phyloP scores from a whole-genome alignment of 2,329 filamentous ascomycete species.

The Chrysoporthe puriensis region DNA sequence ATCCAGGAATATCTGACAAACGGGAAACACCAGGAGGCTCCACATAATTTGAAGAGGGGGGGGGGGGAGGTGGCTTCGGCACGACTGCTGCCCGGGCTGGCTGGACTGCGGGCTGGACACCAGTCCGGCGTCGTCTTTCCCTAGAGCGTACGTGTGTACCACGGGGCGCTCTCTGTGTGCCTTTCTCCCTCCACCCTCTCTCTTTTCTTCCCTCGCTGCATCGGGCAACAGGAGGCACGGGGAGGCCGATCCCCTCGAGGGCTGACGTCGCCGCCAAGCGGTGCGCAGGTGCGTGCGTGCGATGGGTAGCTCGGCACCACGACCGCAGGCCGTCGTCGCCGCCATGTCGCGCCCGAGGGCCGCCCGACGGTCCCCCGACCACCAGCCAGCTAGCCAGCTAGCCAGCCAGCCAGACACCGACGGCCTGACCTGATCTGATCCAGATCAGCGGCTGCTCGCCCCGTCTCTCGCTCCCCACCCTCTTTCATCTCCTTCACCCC shows the following conservation, averaged over 20 bases:
- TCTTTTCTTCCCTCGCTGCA: not conserved
- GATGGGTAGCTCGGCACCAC: too few species aligned
- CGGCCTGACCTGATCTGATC: too few species aligned
- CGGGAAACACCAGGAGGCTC: not conserved
- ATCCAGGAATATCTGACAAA: not conserved
- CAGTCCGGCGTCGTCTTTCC: not conserved
- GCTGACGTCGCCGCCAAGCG: not conserved
- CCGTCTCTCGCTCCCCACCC: too few species aligned
- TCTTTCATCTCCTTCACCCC: too few species aligned
- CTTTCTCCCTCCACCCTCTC: not conserved
- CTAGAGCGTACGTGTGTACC: not conserved
- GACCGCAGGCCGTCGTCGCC: too few species aligned
- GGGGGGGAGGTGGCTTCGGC: not conserved
- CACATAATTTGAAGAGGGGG: not conserved
- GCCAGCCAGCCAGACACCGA: too few species aligned
- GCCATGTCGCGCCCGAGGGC: too few species aligned
- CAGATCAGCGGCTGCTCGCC: too few species aligned
- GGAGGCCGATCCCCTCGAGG: constrained; percentile 8
- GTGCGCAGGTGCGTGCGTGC: not conserved
- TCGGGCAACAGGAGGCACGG: not conserved
- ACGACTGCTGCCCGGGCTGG: not conserved
- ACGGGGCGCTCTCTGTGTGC: not conserved
- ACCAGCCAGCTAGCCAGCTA: too few species aligned
- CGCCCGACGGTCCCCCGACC: too few species aligned
- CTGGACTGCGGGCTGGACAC: not conserved